phyloP scores from a whole-genome alignment of 2,329 filamentous ascomycete species.

The Fusarium mexicanum region DNA sequence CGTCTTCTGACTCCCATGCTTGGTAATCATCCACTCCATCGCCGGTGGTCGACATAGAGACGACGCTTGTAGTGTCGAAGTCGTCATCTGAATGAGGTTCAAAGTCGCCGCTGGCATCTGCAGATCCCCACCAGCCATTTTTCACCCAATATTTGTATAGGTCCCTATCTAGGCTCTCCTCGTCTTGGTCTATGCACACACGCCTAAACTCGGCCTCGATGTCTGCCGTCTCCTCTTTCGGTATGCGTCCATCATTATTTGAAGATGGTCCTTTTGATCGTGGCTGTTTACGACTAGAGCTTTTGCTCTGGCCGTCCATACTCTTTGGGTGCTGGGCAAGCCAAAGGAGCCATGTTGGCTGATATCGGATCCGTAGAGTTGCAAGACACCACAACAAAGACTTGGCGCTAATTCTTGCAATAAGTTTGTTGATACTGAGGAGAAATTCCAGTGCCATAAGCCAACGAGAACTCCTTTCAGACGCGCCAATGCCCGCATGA shows the following conservation, averaged over 20 bases:
- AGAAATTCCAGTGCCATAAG: conserved; percentile 80
- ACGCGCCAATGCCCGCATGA: conserved; percentile 77
- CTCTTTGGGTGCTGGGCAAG: conserved; percentile 57
- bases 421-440: conserved; percentile 69
- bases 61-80: conserved; percentile 81
- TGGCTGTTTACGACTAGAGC: conserved; percentile 17
- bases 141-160: conserved; percentile 87
- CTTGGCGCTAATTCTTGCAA: conserved; percentile 47
- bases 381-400: conserved; percentile 65
- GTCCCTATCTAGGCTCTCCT: conserved; percentile 75
- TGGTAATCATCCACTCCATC: conserved; percentile 56
- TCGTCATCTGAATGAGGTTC: conserved; percentile 63
- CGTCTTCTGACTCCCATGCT: conserved; percentile 58
- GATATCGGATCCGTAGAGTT: conserved; percentile 53
- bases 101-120: conserved; percentile 85
- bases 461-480: conserved; percentile 83
- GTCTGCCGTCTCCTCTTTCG: conserved; percentile 74
- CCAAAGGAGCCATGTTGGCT: conserved; percentile 64
- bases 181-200: conserved; percentile 58
- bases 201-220: conserved; percentile 82
- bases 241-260: conserved; percentile 59
- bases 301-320: conserved; percentile 32
- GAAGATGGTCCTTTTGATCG: conserved; percentile 7
- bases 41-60: conserved; percentile 65
- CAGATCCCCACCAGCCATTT: conserved; percentile 85